Percentiles rank a stretch among this genome's conserved stretches.
phyloP scores from a whole-genome alignment of 2,329 filamentous ascomycete species.

The Fusarium sp. region DNA sequence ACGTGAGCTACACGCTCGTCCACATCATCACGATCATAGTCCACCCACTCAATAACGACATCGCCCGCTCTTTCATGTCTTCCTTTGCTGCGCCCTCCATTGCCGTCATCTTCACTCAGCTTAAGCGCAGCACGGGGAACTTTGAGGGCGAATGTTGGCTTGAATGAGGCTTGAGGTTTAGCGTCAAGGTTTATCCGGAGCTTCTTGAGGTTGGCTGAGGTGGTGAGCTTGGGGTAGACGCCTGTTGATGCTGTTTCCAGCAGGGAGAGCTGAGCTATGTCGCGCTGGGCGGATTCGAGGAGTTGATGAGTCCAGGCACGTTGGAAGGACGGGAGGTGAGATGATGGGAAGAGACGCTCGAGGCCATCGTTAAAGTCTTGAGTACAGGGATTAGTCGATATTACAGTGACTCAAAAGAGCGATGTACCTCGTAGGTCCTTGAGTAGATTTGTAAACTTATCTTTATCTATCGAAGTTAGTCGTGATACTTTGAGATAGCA shows the following conservation, averaged over 20 bases:
- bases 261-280: constrained; percentile 55
- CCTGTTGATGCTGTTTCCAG: constrained; percentile 57
- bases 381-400: not conserved
- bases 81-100: constrained; percentile 47
- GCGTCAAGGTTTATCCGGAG: constrained; percentile 61
- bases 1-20: constrained; percentile 58
- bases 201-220: constrained; percentile 58
- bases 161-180: constrained; percentile 54
- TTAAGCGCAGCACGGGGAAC: constrained; percentile 51
- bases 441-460: constrained; percentile 57
- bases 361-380: constrained; percentile 61
- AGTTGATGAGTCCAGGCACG: constrained; percentile 61
- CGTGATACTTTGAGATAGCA: not conserved
- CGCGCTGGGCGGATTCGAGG: constrained; percentile 58
- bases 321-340: constrained; percentile 56
- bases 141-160: constrained; percentile 57
- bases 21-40: constrained; percentile 57
- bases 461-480: constrained; percentile 52
- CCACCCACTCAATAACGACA: constrained; percentile 59
- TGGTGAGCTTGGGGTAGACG: constrained; percentile 56
- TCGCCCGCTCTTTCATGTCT: constrained; percentile 51
- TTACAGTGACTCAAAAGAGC: not conserved
- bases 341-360: constrained; percentile 59
- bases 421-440: constrained; percentile 55
- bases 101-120: constrained; percentile 21